phyloP scores from a whole-genome alignment of 306 rosid species.

The Begonia fuchsioides region DNA sequence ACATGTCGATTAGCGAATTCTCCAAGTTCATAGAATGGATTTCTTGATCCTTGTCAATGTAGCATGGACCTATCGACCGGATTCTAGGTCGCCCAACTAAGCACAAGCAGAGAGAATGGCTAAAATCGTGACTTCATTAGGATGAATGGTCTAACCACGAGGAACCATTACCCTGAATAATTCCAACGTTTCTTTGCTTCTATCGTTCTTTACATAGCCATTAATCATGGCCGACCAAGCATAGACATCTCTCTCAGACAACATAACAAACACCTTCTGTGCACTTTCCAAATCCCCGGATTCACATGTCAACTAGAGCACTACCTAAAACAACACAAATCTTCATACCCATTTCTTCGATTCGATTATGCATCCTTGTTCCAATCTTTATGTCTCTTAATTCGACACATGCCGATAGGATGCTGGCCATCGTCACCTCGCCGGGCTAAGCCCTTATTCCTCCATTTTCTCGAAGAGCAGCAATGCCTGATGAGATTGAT shows the following conservation, averaged over 20 bases:
- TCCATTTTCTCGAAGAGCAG: slow-evolving; percentile 7
- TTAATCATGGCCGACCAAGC: slow-evolving; percentile 17
- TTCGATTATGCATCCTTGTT: slow-evolving; percentile 10
- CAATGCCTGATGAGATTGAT: slow-evolving; percentile 9
- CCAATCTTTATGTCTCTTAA: slow-evolving; percentile 9
- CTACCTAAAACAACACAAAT: slow-evolving; percentile 14
- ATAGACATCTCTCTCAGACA: slow-evolving; percentile 9
- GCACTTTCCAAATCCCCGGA: slow-evolving; percentile 13
- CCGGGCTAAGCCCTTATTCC: slow-evolving; percentile 9
- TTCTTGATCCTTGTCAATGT: slow-evolving; percentile 5
- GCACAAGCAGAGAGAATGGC: slow-evolving; percentile 18
- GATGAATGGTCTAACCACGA: neutral
- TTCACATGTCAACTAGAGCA: slow-evolving; percentile 19
- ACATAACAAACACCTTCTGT: slow-evolving; percentile 5
- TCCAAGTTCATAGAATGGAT: slow-evolving; percentile 1
- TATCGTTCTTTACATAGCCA: slow-evolving; percentile 12
- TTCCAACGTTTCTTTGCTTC: slow-evolving; percentile 8
- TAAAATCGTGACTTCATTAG: slow-evolving; percentile 11
- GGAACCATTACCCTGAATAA: slow-evolving; percentile 10
- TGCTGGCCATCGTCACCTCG: slow-evolving; percentile 6
- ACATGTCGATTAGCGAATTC: slow-evolving; percentile 15
- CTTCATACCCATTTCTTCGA: slow-evolving; percentile 12
- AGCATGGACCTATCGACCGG: slow-evolving; percentile 13
- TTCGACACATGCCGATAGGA: slow-evolving; percentile 11
- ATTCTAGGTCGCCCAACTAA: slow-evolving; percentile 11